Conservation (phyloP, 495 filamentous ascomycete species). For the Trichoderma gamsii region DNA sequence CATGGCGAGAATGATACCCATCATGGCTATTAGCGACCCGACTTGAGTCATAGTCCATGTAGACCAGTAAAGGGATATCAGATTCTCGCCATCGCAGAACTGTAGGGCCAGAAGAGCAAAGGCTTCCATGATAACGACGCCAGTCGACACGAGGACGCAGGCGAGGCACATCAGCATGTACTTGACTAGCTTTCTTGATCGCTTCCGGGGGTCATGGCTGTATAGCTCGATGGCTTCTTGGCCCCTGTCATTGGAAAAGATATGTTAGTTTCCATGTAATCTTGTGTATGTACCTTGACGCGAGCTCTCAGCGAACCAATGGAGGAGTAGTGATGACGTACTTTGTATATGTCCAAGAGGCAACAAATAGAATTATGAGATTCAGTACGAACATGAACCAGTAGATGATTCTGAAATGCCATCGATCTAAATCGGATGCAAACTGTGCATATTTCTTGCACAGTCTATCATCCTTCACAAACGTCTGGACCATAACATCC, state of each 20-base stretch:
- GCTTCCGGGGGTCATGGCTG: background rate
- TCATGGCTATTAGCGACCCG: slow-evolving; percentile 43
- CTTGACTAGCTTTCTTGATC: slow-evolving; percentile 18
- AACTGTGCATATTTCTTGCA: slow-evolving; percentile 44
- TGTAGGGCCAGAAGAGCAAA: slow-evolving; percentile 37
- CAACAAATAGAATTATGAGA: slow-evolving; percentile 32
- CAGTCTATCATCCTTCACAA: slow-evolving; percentile 17
- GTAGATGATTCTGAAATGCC: slow-evolving; percentile 41
- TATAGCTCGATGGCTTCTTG: slow-evolving; percentile 11
- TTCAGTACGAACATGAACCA: slow-evolving; percentile 40
- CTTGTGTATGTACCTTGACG: background rate
- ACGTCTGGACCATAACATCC: background rate
- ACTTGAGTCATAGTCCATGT: slow-evolving; percentile 44
- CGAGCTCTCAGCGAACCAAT: background rate
- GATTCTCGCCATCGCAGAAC: slow-evolving; percentile 45
- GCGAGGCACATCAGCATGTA: slow-evolving; percentile 31
- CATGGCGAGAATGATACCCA: slow-evolving; percentile 38
- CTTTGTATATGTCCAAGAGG: slow-evolving; percentile 39
- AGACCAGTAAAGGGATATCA: slow-evolving; percentile 44
- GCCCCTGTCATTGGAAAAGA: background rate
- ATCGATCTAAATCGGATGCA: slow-evolving; percentile 32
- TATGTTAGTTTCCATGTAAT: background rate
- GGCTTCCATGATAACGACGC: slow-evolving; percentile 37
- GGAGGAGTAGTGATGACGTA: slow-evolving; percentile 21
- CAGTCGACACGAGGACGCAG: slow-evolving; percentile 29